Base-by-base conservation (phyloP, 768 basidiomycete species). In the Tylopilus plumbeoviolaceoides region DNA sequence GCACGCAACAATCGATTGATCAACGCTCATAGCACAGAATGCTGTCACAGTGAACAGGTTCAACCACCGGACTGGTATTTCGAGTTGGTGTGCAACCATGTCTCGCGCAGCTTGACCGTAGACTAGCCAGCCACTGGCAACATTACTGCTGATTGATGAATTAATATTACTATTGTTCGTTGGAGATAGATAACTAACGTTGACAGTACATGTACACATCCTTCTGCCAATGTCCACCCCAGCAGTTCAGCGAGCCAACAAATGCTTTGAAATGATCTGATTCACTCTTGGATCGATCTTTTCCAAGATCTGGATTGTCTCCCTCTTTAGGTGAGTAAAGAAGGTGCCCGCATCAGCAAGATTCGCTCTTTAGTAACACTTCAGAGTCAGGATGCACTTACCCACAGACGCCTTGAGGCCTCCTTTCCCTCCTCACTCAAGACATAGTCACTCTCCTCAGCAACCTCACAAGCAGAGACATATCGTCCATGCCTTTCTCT, bases 351-450 rank as follows among this genome's bases (percentile, higher is more conserved):
- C 14, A 31, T 62, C 30, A 61, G 44, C 23, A 21, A 40, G 39
- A 40, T 23, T 44, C 39, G 7, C 23, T n/a, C n/a, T 45, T 25
- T 20, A 30, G 12, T 23, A 23, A 21, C 15, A 27, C 17, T 27
- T 3, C 27, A 7, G 6, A 48, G 39, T 18, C 23, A 20, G 6
- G 14, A 35, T 35, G 7, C 3, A 63, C 65, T 49, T 28, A 75
- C 73, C 74, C 72, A 74, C 33, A 73, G 20, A 44, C 61, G 61
- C 28, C 60, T 60, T 27, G 70, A 64, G 20, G 63, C 38, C 23
- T 65, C 62, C 38, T 48, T 58, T n/a, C 74, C 72, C 41, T 67
- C 63, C 12, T 61, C 57, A 18, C 65, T 66, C 21, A 70, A 48
- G 17, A 66, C 51, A 35, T 61, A 72, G 55, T 73, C 67, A 20